Evolutionary conservation across 2,329 filamentous ascomycete species (phyloP).

Genomic region (Juglanconis sp.): DNA sequence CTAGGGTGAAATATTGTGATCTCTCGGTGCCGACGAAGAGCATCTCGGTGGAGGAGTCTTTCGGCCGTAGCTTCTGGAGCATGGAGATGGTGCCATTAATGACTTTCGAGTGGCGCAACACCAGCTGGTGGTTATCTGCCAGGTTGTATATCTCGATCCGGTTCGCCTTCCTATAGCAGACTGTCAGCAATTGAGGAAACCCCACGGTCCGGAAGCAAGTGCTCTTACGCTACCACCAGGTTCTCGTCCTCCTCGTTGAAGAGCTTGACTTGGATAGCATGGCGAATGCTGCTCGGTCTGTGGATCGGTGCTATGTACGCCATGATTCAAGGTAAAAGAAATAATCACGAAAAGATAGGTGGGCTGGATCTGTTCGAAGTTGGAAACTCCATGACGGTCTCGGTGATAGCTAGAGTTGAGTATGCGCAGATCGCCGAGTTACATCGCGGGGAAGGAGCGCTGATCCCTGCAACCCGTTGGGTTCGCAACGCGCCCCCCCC

Average conservation of each 20-base stretch:
- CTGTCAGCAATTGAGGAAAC: conserved; percentile 26
- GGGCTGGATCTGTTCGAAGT: not conserved
- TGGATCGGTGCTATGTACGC: conserved; percentile 94
- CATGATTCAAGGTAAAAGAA: conserved; percentile 52
- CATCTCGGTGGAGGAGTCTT: conserved; percentile 72
- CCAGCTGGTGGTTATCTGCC: conserved; percentile 57
- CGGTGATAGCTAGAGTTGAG: not conserved
- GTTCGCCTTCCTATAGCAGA: conserved; percentile 67
- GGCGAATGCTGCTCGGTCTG: conserved; percentile 82
- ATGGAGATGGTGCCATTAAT: conserved; percentile 86
- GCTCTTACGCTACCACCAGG: conserved; percentile 78
- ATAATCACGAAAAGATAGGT: not conserved
- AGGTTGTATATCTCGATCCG: conserved; percentile 79
- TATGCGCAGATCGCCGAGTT: not conserved
- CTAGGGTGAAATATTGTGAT: conserved; percentile 85
- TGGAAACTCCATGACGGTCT: conserved; percentile 8
- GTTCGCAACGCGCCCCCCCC: too few species aligned
- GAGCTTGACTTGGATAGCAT: conserved; percentile 79
- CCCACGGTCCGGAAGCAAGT: not conserved
- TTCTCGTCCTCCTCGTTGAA: conserved; percentile 73
- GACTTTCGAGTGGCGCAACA: conserved; percentile 63
- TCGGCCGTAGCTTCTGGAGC: conserved; percentile 75
- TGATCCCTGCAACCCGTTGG: too few species aligned
- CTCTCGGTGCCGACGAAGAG: conserved; percentile 91
- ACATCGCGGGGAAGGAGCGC: too few species aligned